These are phyloP conservation scores for Asterionellopsis glacialis DNA, from an alignment of 108 stramenopile genomes.

Conservation along the genomic window DNA sequence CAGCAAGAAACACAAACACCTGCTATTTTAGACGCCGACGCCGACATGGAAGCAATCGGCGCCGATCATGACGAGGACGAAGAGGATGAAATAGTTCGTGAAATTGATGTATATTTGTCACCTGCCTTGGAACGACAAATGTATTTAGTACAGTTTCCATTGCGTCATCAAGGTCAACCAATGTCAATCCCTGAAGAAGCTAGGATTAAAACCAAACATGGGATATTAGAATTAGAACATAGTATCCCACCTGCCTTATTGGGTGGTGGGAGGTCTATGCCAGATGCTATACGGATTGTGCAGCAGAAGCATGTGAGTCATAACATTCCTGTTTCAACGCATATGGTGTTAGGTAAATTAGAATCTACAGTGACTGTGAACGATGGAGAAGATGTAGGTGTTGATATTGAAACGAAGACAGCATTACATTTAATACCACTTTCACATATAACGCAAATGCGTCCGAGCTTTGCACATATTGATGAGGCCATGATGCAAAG, in stretches of 20 bases:
- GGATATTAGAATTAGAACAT: constrained; percentile 69
- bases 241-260: constrained; percentile 27
- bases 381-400: constrained; percentile 10
- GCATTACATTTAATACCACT: constrained; percentile 63
- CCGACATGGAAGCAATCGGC: too few species aligned
- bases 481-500: constrained; percentile 20
- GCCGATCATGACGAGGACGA: constrained; percentile 15
- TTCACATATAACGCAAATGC: constrained; percentile 57
- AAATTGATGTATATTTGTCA: constrained; percentile 79
- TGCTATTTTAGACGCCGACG: too few species aligned
- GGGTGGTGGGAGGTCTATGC: constrained; percentile 8
- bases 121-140: constrained; percentile 54
- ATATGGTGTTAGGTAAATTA: constrained; percentile 81
- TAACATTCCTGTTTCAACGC: constrained; percentile 63
- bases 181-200: constrained; percentile 39
- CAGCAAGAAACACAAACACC: too few species aligned
- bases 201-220: constrained; percentile 57
- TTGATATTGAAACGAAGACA: neutral
- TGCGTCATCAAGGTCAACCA: constrained; percentile 16
- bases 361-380: constrained; percentile 16
- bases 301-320: constrained; percentile 47
- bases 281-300: constrained; percentile 3
- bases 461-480: constrained; percentile 64
- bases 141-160: constrained; percentile 76
- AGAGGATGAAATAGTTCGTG: constrained; percentile 71